Evolutionary conservation across 177 flowering plant genomes (phyloP).

Genomic region (Vitis hybrid): DNA sequence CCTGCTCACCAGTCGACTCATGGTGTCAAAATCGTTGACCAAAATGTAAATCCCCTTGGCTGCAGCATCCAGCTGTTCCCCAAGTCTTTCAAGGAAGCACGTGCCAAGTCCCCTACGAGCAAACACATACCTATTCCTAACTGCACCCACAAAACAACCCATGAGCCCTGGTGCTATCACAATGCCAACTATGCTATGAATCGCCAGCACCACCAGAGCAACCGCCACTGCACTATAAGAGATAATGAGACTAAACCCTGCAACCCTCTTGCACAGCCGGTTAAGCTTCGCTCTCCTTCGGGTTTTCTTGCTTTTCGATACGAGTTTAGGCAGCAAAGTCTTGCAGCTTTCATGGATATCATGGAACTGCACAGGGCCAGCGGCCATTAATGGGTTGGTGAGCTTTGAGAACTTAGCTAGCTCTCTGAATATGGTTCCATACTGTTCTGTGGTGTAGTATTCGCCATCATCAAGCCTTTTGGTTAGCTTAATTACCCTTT

Average conservation of each 20-base stretch:
- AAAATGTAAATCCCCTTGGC: slow-evolving; percentile 61
- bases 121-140: slow-evolving; percentile 18
- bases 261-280: slow-evolving; percentile 31
- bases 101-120: not conserved
- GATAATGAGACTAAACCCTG: slow-evolving; percentile 26
- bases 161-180: slow-evolving; percentile 40
- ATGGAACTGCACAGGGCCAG: slow-evolving; percentile 27
- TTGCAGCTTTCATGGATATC: slow-evolving; percentile 30
- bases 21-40: slow-evolving; percentile 65
- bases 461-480: slow-evolving; percentile 5
- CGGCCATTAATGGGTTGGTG: slow-evolving; percentile 44
- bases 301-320: slow-evolving; percentile 28
- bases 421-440: slow-evolving; percentile 20
- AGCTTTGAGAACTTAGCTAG: slow-evolving; percentile 39
- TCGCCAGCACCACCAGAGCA: slow-evolving; percentile 33
- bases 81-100: slow-evolving; percentile 15
- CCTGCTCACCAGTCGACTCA: slow-evolving; percentile 53
- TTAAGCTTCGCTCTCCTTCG: slow-evolving; percentile 26
- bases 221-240: slow-evolving; percentile 30
- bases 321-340: slow-evolving; percentile 32
- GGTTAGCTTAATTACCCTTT: slow-evolving; percentile 31
- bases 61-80: slow-evolving; percentile 59
- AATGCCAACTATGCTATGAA: slow-evolving; percentile 53
- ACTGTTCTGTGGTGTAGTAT: slow-evolving; percentile 20
- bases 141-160: slow-evolving; percentile 9